Conservation (phyloP, 2,329 filamentous ascomycete species). For the Fusarium nematophilum region DNA sequence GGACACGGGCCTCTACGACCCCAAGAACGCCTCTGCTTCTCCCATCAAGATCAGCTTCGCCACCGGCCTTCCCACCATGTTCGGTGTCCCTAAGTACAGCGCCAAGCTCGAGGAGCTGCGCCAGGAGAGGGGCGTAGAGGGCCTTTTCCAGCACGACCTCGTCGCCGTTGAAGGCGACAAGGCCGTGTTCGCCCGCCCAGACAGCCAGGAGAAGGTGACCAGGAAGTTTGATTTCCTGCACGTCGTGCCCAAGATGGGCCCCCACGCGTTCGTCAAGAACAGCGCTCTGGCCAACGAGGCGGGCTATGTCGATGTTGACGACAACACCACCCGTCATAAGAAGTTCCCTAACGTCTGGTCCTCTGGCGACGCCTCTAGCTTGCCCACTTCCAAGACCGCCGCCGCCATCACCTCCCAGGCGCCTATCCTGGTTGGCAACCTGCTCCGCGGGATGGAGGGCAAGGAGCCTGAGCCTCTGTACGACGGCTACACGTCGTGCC, state of each 20-base stretch:
- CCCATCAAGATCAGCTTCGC: slow-evolving; percentile 65
- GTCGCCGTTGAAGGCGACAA: slow-evolving; percentile 63
- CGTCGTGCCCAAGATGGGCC: slow-evolving; percentile 69
- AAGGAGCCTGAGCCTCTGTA: slow-evolving; percentile 57
- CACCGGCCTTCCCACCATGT: slow-evolving; percentile 67
- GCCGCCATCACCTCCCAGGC: slow-evolving; percentile 64
- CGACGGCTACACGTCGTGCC: slow-evolving; percentile 68
- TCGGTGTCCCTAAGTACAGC: slow-evolving; percentile 70
- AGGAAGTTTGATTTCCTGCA: slow-evolving; percentile 66
- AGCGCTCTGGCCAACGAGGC: slow-evolving; percentile 65
- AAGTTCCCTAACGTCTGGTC: slow-evolving; percentile 69
- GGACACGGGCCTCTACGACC: slow-evolving; percentile 61
- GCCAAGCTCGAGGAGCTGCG: slow-evolving; percentile 64
- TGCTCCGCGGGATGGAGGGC: slow-evolving; percentile 58
- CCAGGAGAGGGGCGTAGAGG: slow-evolving; percentile 65
- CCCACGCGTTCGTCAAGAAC: slow-evolving; percentile 64
- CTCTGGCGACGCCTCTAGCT: slow-evolving; percentile 67
- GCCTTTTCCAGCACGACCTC: slow-evolving; percentile 68
- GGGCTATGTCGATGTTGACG: slow-evolving; percentile 69
- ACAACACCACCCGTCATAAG: slow-evolving; percentile 63
- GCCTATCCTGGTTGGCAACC: slow-evolving; percentile 62
- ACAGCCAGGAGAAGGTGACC: slow-evolving; percentile 57
- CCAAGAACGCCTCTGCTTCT: slow-evolving; percentile 51
- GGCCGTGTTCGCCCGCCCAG: slow-evolving; percentile 60
- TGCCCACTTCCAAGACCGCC: slow-evolving; percentile 68